phyloP scores from a whole-genome alignment of 2,329 filamentous ascomycete genomes.

The Cadophora luteo-olivacea region DNA sequence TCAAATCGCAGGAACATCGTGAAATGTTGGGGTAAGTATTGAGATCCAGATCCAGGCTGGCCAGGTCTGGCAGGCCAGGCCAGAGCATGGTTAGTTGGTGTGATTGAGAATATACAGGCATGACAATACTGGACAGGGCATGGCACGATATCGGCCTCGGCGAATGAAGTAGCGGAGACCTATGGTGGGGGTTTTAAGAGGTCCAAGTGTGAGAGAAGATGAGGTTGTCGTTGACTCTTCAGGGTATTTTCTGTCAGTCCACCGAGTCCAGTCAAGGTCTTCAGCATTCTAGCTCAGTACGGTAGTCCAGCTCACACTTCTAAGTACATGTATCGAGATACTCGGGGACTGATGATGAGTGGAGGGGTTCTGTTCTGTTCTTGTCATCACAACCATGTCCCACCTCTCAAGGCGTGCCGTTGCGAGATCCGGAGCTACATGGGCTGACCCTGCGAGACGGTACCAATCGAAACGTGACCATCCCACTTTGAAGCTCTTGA shows the following conservation, averaged over 20 bases:
- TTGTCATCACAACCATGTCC: background rate
- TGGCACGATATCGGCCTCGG: background rate
- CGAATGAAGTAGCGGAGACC: background rate
- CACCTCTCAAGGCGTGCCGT: slow-evolving; percentile 1
- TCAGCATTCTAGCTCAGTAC: no score
- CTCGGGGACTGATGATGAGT: background rate
- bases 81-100: no score
- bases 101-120: background rate
- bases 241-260: background rate
- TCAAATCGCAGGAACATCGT: slow-evolving; percentile 2
- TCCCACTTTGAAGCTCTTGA: slow-evolving; percentile 17
- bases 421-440: slow-evolving; percentile 18
- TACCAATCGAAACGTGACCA: slow-evolving; percentile 18
- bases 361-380: slow-evolving; percentile 5
- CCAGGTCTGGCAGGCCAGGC: no score
- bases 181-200: slow-evolving; percentile 6
- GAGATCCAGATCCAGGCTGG: slow-evolving; percentile 7
- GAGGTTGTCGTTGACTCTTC: background rate
- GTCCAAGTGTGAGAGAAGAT: slow-evolving; percentile 7
- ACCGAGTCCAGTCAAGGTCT: background rate
- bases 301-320: no score
- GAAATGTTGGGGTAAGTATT: slow-evolving; percentile 8
- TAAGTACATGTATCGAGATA: background rate
- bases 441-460: slow-evolving; percentile 2
- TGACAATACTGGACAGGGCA: background rate